phyloP scores from a whole-genome alignment of 306 rosid species.

The Bauhinia variegata region DNA sequence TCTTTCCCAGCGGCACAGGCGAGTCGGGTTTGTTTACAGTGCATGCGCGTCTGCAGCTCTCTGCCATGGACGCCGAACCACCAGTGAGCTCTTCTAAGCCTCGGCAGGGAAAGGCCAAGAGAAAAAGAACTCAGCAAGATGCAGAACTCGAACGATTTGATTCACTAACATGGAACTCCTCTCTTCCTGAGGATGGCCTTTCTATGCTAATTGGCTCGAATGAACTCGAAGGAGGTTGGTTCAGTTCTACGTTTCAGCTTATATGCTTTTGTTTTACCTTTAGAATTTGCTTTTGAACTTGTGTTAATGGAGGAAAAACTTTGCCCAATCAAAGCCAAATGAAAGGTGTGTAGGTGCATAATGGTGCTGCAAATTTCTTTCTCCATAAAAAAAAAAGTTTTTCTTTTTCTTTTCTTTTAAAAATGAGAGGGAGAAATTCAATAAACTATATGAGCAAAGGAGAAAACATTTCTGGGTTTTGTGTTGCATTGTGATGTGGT shows the following conservation, averaged over 20 bases:
- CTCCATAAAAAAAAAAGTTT: neutral
- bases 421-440: neutral
- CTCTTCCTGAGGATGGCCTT: conserved; percentile 57
- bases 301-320: neutral
- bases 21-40: neutral
- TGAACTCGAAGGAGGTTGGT: conserved; percentile 88
- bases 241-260: neutral
- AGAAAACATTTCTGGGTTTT: neutral
- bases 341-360: neutral
- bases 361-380: neutral
- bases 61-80: conserved; percentile 41
- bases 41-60: conserved; percentile 1
- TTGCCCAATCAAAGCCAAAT: no score
- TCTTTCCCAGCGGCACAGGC: no score
- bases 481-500: neutral
- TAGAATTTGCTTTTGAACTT: neutral
- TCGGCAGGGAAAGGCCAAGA: conserved; percentile 45
- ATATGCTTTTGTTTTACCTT: neutral
- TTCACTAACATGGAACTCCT: conserved; percentile 68
- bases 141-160: conserved; percentile 61
- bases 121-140: conserved; percentile 43
- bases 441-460: neutral
- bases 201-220: conserved; percentile 60
- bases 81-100: conserved; percentile 3
- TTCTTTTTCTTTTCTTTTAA: no score